phyloP scores from a whole-genome alignment of 345 rosid species.

The Lumnitzera racemosa region DNA sequence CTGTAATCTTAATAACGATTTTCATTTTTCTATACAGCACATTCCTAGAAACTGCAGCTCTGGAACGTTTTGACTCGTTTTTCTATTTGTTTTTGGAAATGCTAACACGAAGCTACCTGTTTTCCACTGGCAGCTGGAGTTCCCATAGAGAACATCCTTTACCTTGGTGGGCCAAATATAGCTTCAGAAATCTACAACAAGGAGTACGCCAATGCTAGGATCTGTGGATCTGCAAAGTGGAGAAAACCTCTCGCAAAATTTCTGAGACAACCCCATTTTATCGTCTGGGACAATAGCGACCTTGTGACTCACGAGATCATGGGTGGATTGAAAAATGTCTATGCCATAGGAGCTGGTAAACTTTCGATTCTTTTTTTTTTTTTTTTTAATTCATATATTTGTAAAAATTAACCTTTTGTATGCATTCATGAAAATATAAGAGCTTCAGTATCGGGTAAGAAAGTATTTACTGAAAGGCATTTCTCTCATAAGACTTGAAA shows the following conservation, averaged over 20 bases:
- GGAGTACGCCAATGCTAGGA: slow-evolving; percentile 80
- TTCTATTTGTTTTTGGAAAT: no score
- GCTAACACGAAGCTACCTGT: no score
- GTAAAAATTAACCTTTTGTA: neutral
- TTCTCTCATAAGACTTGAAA: no score
- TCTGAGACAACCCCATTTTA: slow-evolving; percentile 69
- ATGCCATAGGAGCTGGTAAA: slow-evolving; percentile 85
- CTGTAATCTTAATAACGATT: no score
- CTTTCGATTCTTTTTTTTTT: neutral
- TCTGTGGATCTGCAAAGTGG: slow-evolving; percentile 73
- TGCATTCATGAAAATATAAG: neutral
- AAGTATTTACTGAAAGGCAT: no score
- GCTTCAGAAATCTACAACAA: slow-evolving; percentile 74
- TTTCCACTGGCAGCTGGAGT: slow-evolving; percentile 44
- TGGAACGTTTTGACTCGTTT: no score
- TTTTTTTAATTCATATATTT: neutral
- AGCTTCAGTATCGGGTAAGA: neutral
- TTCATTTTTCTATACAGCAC: no score
- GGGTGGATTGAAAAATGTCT: slow-evolving; percentile 86
- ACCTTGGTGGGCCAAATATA: slow-evolving; percentile 80
- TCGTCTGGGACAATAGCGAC: slow-evolving; percentile 81
- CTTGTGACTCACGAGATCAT: slow-evolving; percentile 79
- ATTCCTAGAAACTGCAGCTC: no score
- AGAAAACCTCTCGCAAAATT: slow-evolving; percentile 66
- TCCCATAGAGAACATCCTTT: slow-evolving; percentile 56